Evolutionary conservation across 192 early-diverging fungal genomes (phyloP).

Genomic region (Jimgerdemannia flammicorona): DNA sequence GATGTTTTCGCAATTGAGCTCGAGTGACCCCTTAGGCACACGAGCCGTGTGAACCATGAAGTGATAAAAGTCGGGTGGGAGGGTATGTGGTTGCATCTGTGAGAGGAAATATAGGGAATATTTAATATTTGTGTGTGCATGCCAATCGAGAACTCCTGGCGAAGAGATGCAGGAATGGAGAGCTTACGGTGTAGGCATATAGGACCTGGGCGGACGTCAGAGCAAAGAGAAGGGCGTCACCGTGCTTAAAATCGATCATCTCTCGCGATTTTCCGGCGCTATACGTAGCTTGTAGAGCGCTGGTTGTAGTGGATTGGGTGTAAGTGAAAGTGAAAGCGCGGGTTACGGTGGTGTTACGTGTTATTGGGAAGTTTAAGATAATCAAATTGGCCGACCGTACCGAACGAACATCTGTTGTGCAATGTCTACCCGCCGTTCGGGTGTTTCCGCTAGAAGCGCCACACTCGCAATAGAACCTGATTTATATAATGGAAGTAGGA

Average conservation of each 20-base stretch:
- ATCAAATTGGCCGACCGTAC: constrained; percentile 17
- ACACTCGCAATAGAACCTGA: constrained; percentile 50
- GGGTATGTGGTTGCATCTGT: constrained; percentile 53
- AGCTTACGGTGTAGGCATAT: constrained; percentile 56
- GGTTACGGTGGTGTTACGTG: no score
- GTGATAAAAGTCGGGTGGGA: constrained; percentile 51
- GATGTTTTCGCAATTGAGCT: constrained; percentile 53
- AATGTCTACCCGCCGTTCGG: constrained; percentile 47
- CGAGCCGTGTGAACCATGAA: constrained; percentile 66
- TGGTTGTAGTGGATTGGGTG: constrained; percentile 5
- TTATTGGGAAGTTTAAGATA: background rate
- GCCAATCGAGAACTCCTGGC: no score
- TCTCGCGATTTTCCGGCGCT: constrained; percentile 51
- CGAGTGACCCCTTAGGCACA: constrained; percentile 47
- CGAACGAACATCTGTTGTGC: constrained; percentile 58
- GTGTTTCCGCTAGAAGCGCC: constrained; percentile 49
- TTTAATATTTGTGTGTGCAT: no score
- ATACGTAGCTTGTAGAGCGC: constrained; percentile 51
- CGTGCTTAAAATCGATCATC: constrained; percentile 50
- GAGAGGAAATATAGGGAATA: background rate
- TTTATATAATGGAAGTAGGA: background rate
- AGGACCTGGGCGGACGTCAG: constrained; percentile 50
- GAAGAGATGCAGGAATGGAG: background rate
- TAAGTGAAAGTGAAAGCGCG: background rate
- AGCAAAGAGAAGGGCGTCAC: constrained; percentile 50